Conservation (phyloP, 331 rosid species). For the Pyracantha coccinea region DNA sequence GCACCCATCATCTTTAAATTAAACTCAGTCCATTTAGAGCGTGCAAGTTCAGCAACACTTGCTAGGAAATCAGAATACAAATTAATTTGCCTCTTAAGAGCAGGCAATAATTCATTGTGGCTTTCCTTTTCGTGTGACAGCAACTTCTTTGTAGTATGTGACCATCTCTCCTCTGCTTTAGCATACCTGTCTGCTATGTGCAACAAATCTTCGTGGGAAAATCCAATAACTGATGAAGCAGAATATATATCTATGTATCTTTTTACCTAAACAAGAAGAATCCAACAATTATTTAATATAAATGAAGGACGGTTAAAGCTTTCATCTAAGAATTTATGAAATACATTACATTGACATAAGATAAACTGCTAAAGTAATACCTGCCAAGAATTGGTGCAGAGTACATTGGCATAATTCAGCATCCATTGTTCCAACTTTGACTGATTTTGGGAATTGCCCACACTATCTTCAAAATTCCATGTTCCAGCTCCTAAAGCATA, state of each 20-base stretch:
- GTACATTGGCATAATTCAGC: slow-evolving; percentile 63
- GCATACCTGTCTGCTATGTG: slow-evolving; percentile 47
- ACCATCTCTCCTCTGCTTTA: slow-evolving; percentile 66
- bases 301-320: not conserved
- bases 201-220: slow-evolving; percentile 73
- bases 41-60: slow-evolving; percentile 78
- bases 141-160: slow-evolving; percentile 35
- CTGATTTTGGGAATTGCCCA: slow-evolving; percentile 26
- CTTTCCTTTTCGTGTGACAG: slow-evolving; percentile 24
- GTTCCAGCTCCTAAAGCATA: slow-evolving; percentile 72
- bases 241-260: slow-evolving; percentile 87
- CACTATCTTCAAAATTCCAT: slow-evolving; percentile 36
- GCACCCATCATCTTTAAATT: slow-evolving; percentile 67
- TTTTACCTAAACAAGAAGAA: slow-evolving; percentile 60
- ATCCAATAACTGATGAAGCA: slow-evolving; percentile 80
- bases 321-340: not conserved
- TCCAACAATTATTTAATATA: slow-evolving; percentile 10
- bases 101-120: slow-evolving; percentile 34
- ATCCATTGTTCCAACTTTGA: slow-evolving; percentile 55
- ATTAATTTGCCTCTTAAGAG: slow-evolving; percentile 61
- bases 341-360: not conserved
- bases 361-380: slow-evolving; percentile 21
- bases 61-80: slow-evolving; percentile 56
- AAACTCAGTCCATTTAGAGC: slow-evolving; percentile 97
- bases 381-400: slow-evolving; percentile 98